These are phyloP conservation scores for Ophiostoma montium DNA, from an alignment of 2,329 filamentous ascomycete species.

Conservation along the genomic window DNA sequence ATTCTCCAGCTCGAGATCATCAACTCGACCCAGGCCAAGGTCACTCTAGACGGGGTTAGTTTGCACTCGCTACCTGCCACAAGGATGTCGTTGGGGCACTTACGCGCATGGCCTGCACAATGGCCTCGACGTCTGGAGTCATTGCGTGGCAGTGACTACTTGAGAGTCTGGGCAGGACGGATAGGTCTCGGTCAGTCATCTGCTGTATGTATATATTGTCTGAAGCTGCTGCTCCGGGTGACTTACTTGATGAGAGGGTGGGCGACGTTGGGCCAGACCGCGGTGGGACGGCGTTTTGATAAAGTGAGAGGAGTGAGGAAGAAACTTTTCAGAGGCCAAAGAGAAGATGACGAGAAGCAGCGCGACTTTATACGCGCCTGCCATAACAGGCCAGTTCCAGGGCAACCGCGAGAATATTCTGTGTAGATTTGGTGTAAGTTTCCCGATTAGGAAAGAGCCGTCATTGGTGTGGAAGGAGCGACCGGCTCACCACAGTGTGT, in stretches of 20 bases:
- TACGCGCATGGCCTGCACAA: background rate
- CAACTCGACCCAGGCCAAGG: conserved; percentile 9
- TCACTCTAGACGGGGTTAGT: conserved; percentile 7
- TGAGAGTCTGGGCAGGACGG: background rate
- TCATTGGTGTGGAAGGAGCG: too few relatives aligned
- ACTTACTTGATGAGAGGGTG: background rate
- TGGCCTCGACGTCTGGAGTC: background rate
- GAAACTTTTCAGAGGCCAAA: background rate
- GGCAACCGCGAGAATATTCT: too few relatives aligned
- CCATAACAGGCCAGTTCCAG: too few relatives aligned
- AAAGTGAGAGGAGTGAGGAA: background rate
- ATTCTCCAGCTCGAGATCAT: conserved; percentile 12
- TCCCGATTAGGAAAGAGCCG: too few relatives aligned
- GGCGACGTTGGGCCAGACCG: background rate
- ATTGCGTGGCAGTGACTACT: background rate
- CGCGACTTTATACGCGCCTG: too few relatives aligned
- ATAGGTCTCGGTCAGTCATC: background rate
- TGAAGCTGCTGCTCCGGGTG: background rate
- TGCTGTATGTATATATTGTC: too few relatives aligned
- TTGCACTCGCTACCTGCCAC: too few relatives aligned
- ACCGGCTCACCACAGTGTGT: too few relatives aligned
- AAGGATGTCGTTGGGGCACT: background rate
- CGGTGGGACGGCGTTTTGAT: background rate
- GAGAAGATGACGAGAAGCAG: too few relatives aligned
- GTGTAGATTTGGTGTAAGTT: too few relatives aligned